phyloP scores from a whole-genome alignment of 495 filamentous ascomycete species.

The Lophiostoma macrostomum region DNA sequence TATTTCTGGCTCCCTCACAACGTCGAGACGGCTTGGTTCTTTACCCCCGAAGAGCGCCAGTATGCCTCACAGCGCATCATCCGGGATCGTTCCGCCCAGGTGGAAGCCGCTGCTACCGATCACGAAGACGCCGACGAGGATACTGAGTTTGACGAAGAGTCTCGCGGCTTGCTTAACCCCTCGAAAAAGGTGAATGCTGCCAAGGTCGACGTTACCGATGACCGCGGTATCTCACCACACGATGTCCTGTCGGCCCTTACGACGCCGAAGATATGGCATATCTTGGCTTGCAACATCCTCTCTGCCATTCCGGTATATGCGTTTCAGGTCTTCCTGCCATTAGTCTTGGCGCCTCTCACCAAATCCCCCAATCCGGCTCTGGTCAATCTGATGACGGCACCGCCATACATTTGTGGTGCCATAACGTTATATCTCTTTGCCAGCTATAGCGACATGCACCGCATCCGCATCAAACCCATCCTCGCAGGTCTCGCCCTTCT shows the following conservation, averaged over 20 bases:
- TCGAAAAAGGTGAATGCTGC: conserved; percentile 2
- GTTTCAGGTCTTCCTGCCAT: conserved; percentile 56
- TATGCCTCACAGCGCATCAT: conserved; percentile 45
- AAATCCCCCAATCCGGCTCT: conserved; percentile 37
- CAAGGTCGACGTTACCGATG: conserved; percentile 29
- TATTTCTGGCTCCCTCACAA: conserved; percentile 53
- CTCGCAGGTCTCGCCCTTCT: conserved; percentile 47
- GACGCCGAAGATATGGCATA: conserved; percentile 53
- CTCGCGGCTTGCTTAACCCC: conserved; percentile 24
- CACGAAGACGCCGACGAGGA: conserved; percentile 21
- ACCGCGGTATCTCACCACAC: conserved; percentile 43
- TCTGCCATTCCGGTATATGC: conserved; percentile 52
- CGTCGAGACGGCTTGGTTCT: conserved; percentile 55
- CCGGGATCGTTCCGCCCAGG: conserved; percentile 27
- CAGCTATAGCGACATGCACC: conserved; percentile 46
- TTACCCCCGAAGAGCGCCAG: conserved; percentile 44
- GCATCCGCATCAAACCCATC: conserved; percentile 51
- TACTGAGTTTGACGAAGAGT: conserved; percentile 28
- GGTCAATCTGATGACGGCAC: conserved; percentile 56
- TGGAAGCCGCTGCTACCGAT: neutral
- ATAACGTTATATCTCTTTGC: conserved; percentile 48
- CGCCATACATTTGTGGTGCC: conserved; percentile 54
- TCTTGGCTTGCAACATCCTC: conserved; percentile 54
- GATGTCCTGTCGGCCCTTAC: conserved; percentile 50
- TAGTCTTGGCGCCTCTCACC: conserved; percentile 43